phyloP scores from a whole-genome alignment of 2,329 filamentous ascomycete genomes.

The Alternaria ethzedia region DNA sequence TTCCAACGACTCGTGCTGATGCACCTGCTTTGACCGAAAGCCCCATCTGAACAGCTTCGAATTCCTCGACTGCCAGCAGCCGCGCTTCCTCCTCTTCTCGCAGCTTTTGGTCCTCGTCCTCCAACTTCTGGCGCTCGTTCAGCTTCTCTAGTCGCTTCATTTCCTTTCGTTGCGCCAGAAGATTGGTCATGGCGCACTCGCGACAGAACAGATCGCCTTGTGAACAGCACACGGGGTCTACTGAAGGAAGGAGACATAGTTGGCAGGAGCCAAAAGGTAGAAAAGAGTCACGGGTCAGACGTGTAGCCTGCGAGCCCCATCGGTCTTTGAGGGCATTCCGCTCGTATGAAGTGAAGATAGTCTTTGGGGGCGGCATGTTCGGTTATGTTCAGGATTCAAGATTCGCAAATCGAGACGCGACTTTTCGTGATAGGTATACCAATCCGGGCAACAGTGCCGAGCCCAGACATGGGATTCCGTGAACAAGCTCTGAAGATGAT shows the following conservation, averaged over 20 bases:
- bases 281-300: conserved; percentile 87
- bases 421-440: background rate
- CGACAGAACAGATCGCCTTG: conserved; percentile 89
- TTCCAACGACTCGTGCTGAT: conserved; percentile 49
- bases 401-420: background rate
- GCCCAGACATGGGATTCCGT: background rate
- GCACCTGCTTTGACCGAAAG: conserved; percentile 49
- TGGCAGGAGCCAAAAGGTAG: conserved; percentile 88
- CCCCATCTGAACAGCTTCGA: conserved; percentile 82
- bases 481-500: background rate
- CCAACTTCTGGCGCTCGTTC: conserved; percentile 66
- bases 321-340: conserved; percentile 78
- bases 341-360: conserved; percentile 91
- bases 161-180: conserved; percentile 90
- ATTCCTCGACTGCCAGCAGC: conserved; percentile 75
- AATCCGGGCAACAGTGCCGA: background rate
- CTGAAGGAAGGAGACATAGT: conserved; percentile 81
- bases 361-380: conserved; percentile 38
- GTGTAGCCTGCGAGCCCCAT: conserved; percentile 84
- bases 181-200: conserved; percentile 89
- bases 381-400: background rate
- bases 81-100: conserved; percentile 72
- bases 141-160: conserved; percentile 80
- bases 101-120: conserved; percentile 65
- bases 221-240: conserved; percentile 80